Conservation (phyloP, 305 asterid genomes). For the Solanum hybrid region DNA sequence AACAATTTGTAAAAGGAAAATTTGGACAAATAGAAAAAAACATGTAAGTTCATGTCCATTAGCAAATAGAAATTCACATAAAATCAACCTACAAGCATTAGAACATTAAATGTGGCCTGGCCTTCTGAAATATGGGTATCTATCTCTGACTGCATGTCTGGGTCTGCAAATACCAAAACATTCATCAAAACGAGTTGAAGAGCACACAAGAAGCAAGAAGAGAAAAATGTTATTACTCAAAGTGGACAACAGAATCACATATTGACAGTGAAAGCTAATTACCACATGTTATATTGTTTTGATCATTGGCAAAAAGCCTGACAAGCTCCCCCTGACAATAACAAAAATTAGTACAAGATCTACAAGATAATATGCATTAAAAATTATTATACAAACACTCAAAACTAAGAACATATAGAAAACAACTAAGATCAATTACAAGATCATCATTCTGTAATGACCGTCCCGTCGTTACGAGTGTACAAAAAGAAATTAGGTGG, state of each 20-base stretch:
- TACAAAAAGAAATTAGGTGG: not conserved
- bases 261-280: constrained; percentile 13
- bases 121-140: constrained; percentile 61
- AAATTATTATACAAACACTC: not conserved
- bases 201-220: not conserved
- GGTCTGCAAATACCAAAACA: constrained; percentile 41
- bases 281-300: constrained; percentile 95
- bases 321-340: constrained; percentile 82
- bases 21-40: constrained; percentile 4
- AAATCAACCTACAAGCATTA: constrained; percentile 53
- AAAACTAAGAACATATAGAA: not conserved
- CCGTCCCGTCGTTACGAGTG: not conserved
- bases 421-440: not conserved
- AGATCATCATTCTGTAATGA: not conserved
- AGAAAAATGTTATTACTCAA: not conserved
- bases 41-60: not conserved
- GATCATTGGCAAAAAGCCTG: constrained; percentile 86
- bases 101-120: constrained; percentile 58
- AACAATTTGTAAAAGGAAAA: not conserved
- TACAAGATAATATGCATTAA: constrained; percentile 10
- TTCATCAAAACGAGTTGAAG: not conserved
- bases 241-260: not conserved
- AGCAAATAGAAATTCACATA: not conserved
- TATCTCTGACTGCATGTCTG: constrained; percentile 84
- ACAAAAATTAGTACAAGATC: constrained; percentile 15